Evolutionary conservation across 306 rosid genomes (phyloP).

Genomic region (Astragalus membranaceus): DNA sequence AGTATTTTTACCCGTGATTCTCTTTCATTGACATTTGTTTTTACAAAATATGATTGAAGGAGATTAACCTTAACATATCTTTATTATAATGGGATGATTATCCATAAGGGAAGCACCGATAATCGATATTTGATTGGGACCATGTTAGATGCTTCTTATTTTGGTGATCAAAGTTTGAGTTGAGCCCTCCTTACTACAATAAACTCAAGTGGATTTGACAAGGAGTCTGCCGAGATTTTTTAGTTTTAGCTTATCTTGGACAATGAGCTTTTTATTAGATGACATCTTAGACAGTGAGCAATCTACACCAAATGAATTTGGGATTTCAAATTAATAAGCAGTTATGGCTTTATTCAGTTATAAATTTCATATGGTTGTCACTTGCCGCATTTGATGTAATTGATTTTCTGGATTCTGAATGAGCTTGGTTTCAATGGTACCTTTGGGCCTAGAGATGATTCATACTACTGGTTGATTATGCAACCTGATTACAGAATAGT

Average conservation of each 20-base stretch:
- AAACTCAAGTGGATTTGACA: neutral
- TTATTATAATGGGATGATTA: neutral
- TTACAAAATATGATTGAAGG: neutral
- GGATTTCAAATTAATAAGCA: neutral
- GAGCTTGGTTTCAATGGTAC: neutral
- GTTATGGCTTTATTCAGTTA: neutral
- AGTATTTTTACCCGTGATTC: no score
- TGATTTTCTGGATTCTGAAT: neutral
- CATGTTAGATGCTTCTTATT: neutral
- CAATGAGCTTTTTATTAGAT: no score
- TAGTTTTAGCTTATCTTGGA: neutral
- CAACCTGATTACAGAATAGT: neutral
- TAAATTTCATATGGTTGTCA: neutral
- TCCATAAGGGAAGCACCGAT: neutral
- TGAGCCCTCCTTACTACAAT: neutral
- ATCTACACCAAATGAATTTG: neutral
- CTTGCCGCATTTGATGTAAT: neutral
- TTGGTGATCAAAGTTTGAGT: neutral
- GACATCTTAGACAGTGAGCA: neutral
- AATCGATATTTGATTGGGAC: neutral
- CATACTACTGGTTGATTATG: neutral
- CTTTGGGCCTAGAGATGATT: neutral
- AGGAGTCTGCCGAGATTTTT: neutral
- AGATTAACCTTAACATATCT: neutral
- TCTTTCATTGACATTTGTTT: no score